A percentile compares a stretch with the other conserved stretches of the same genome.
These are phyloP conservation scores for Peronospora belbahrii DNA, from an alignment of 352 stramenopile species.

Conservation along the genomic window DNA sequence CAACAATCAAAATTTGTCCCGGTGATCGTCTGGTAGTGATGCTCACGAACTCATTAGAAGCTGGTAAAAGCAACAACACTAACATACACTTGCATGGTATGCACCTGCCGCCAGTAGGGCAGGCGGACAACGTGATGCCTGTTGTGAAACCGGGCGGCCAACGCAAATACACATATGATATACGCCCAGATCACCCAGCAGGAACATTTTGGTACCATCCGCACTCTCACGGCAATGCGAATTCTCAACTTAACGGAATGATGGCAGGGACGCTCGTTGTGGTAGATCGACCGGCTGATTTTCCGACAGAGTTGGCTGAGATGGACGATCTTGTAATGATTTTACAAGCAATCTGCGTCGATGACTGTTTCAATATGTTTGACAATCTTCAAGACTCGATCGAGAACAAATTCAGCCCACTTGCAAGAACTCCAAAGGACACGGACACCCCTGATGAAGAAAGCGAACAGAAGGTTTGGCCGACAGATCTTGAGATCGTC, in stretches of 20 bases:
- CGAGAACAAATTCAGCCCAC: constrained; percentile 38
- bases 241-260: constrained; percentile 66
- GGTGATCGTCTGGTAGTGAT: constrained; percentile 51
- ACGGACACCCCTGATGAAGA: constrained; percentile 14
- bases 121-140: constrained; percentile 54
- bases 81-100: constrained; percentile 71
- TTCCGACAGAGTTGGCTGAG: constrained; percentile 35
- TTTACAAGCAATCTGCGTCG: constrained; percentile 57
- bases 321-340: constrained; percentile 68
- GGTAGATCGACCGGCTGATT: constrained; percentile 46
- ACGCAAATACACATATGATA: constrained; percentile 56
- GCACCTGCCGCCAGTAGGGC: constrained; percentile 47
- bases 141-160: constrained; percentile 40
- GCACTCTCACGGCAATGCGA: constrained; percentile 64
- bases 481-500: constrained; percentile 24
- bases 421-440: constrained; percentile 7
- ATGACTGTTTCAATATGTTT: constrained; percentile 55
- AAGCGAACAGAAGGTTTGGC: constrained; percentile 11
- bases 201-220: constrained; percentile 82
- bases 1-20: constrained; percentile 68
- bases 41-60: constrained; percentile 46
- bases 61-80: constrained; percentile 47
- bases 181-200: constrained; percentile 53
- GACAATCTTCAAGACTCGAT: constrained; percentile 54
- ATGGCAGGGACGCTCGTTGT: constrained; percentile 67